Base-by-base conservation (phyloP, 2,329 filamentous ascomycete species). In the Ophiognomonia clavigignenti-juglandacearum region DNA sequence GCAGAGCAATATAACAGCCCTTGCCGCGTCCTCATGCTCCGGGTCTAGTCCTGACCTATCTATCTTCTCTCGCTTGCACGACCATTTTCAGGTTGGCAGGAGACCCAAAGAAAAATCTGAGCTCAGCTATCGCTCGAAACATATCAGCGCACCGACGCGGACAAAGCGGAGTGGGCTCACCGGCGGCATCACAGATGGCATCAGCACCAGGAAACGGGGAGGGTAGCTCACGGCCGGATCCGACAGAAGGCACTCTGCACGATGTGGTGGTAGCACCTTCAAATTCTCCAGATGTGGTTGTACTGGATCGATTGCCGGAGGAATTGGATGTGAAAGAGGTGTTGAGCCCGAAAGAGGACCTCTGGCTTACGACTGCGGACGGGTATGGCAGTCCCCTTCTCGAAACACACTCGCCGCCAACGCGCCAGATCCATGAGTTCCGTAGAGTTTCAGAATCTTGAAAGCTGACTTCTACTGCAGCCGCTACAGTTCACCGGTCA, bases 361-460 rank as follows among this genome's bases (percentile, higher is more conserved):
- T 75, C 20, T 75, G 71, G 72, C 56, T 75, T 38, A 70, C 69
- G 44, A 74, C 69, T n/a, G 64, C 64, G 18, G 72, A 75, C 54
- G 73, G 71, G 68, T 71, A 58, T 62, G 66, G 34, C 6, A 27
- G 6, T 14, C 60, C 46, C 40, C 23, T 38, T 42, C 19, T 31
- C 27, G 22, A 6, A 39, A 10, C 19, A 27, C 35, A 11, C 19
- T 23, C n/a, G n/a, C 20, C 27, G 39, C 26, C 34, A 34, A 36
- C 38, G 41, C 22, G 27, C 27, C 35, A 37, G 27, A 43, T 34
- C 44, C 19, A 47, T n/a, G n/a, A n/a, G n/a, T n/a, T n/a, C n/a
- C n/a, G n/a, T n/a, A n/a, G n/a, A n/a, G n/a, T n/a, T n/a, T n/a
- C n/a, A n/a, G n/a, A 14, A 39, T 49, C 51, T 58, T 48, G 52